Conservation (phyloP, 768 basidiomycete species). For the Lactarius tabidus region DNA sequence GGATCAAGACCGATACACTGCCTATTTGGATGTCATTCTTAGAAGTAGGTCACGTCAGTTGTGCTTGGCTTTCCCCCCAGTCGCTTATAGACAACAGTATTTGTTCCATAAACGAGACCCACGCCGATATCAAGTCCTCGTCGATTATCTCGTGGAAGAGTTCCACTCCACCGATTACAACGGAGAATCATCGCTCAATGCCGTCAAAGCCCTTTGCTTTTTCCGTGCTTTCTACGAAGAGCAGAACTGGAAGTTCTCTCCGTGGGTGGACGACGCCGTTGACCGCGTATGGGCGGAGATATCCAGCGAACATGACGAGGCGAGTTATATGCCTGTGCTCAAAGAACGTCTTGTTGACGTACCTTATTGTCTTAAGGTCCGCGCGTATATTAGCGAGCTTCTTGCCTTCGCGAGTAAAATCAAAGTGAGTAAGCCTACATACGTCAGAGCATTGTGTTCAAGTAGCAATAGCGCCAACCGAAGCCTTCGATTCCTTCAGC, state of each 20-base stretch:
- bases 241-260: constrained; percentile 72
- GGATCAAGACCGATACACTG: constrained; percentile 79
- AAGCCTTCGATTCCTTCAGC: constrained; percentile 56
- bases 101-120: constrained; percentile 78
- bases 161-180: constrained; percentile 72
- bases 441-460: constrained; percentile 2
- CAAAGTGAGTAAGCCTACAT: constrained; percentile 42
- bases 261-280: constrained; percentile 70
- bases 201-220: constrained; percentile 62
- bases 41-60: constrained; percentile 43
- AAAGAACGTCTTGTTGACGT: background rate
- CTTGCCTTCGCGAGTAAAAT: constrained; percentile 69
- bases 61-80: background rate
- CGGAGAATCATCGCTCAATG: constrained; percentile 78
- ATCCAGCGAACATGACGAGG: constrained; percentile 75
- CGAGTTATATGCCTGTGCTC: constrained; percentile 31
- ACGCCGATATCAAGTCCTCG: constrained; percentile 71
- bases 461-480: constrained; percentile 52
- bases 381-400: constrained; percentile 71
- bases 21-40: constrained; percentile 75
- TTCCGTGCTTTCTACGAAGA: constrained; percentile 70
- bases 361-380: constrained; percentile 44
- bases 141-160: constrained; percentile 65
- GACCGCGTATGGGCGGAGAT: constrained; percentile 69
- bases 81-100: constrained; percentile 44